phyloP scores from a whole-genome alignment of 352 stramenopile genomes.

The Blastocystis sp. region DNA sequence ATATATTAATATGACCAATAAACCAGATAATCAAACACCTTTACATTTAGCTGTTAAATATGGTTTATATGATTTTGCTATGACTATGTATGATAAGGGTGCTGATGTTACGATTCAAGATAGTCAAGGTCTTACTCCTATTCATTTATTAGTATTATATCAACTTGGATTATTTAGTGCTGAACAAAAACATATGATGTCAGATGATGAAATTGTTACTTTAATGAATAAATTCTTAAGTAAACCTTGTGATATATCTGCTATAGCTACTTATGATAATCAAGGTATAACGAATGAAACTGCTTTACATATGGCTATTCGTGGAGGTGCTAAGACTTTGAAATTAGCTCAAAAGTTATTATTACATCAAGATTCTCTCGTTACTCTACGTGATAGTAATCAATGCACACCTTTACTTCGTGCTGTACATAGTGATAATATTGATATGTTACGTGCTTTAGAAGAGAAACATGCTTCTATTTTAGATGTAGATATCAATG shows the following conservation, averaged over 20 bases:
- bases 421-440: slow-evolving; percentile 4
- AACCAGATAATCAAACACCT: not conserved
- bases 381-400: slow-evolving; percentile 10
- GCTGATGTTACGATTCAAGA: slow-evolving; percentile 10
- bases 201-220: slow-evolving; percentile 12
- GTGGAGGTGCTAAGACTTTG: slow-evolving; percentile 4
- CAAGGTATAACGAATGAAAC: not conserved
- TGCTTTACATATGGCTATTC: slow-evolving; percentile 31
- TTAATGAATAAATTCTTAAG: too few relatives aligned
- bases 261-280: too few relatives aligned
- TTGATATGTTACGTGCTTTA: slow-evolving; percentile 8
- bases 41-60: slow-evolving; percentile 20
- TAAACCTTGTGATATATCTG: too few relatives aligned
- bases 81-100: not conserved
- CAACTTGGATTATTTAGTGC: not conserved
- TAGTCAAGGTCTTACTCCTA: not conserved
- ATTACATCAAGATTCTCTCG: not conserved
- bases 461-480: slow-evolving; percentile 10
- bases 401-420: slow-evolving; percentile 15
- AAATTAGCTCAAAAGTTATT: slow-evolving; percentile 7
- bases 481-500: not conserved
- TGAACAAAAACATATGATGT: not conserved
- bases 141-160: not conserved
- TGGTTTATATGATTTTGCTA: slow-evolving; percentile 7
- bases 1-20: slow-evolving; percentile 14